Base-by-base conservation (phyloP, 2,329 filamentous ascomycete genomes). In the Aspergillus quadricinctus region DNA sequence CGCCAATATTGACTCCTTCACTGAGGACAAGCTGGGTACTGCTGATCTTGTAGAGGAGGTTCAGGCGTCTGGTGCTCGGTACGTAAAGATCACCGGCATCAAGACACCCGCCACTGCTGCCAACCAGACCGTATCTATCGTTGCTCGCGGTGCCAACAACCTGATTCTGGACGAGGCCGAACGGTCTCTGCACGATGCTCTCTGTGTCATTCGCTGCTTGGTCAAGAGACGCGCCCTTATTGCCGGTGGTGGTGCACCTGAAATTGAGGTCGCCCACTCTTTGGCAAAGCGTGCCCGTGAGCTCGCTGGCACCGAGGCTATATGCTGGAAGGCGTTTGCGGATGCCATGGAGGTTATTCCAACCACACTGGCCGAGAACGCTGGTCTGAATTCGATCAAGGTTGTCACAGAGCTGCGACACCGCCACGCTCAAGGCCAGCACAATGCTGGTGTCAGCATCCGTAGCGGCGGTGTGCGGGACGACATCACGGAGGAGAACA, bases 201-300 rank as follows among this genome's bases (percentile, higher is more conserved):
- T 97, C 62, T 99, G 94, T 73, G 94, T 97, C 51, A 92, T 99
- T 66, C 89, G 94, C 67, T 99, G 94, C 72, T 79, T 99, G 59
- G 94, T 99, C 66, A 99, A 99, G 86, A 99, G 97, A 86, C 96
- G 95, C 80, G 94, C 94, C n/a, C 85, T 99, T 56, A 96, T 99
- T 68, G 93, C 95, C 14, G 94, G 94, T 75, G 94, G 94, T 69
- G 94, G 94, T 72, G 94, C 94, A 1, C 90, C 94, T 27, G 94
- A 99, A 77, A 95, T 97, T 68, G 92, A 97, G 77, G 93, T 99
- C 67, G 90, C 94, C 23, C 89, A 94, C 54, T 84, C 90, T 69
- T 84, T 99, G 35, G 86, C 88, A 56, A 88, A 90, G 76, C 88
- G 90, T 70, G 86, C 93, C 8, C 89, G 92, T 64, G 86, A 88